These are phyloP conservation scores for Henningerozyma blattae DNA, from an alignment of 805 yeast genomes.

Conservation along the genomic window DNA sequence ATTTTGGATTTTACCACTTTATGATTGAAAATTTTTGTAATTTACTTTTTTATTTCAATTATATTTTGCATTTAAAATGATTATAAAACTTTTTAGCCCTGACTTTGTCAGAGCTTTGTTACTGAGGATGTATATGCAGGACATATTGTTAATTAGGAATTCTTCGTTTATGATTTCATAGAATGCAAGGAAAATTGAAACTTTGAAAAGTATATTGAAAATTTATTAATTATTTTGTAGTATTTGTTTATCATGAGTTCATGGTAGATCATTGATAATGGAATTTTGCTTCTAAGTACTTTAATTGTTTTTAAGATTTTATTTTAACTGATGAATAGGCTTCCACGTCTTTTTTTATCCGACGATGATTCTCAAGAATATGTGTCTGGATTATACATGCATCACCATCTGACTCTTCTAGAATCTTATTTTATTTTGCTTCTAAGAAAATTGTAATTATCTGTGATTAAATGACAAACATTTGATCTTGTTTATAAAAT, in stretches of 20 bases:
- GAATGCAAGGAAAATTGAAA: not conserved
- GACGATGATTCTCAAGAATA: slow-evolving; percentile 32
- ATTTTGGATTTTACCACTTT: no score
- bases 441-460: not conserved
- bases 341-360: slow-evolving; percentile 26
- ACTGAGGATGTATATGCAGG: slow-evolving; percentile 76
- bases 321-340: slow-evolving; percentile 27
- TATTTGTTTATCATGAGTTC: slow-evolving; percentile 15
- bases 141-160: slow-evolving; percentile 51
- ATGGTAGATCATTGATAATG: slow-evolving; percentile 15
- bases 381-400: slow-evolving; percentile 88
- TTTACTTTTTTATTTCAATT: no score
- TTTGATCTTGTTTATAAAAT: not conserved
- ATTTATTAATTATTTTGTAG: no score
- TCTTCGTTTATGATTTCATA: slow-evolving; percentile 58
- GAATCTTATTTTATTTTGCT: slow-evolving; percentile 1
- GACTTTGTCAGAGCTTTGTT: slow-evolving; percentile 3
- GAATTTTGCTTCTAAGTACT: not conserved
- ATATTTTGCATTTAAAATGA: not conserved
- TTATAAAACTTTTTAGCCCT: not conserved
- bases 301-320: slow-evolving; percentile 1
- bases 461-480: not conserved
- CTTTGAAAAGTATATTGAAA: not conserved
- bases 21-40: no score
- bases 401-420: slow-evolving; percentile 79